Evolutionary conservation across 192 early-diverging fungal species (phyloP).

Genomic region (Haplosporangium gracile): DNA sequence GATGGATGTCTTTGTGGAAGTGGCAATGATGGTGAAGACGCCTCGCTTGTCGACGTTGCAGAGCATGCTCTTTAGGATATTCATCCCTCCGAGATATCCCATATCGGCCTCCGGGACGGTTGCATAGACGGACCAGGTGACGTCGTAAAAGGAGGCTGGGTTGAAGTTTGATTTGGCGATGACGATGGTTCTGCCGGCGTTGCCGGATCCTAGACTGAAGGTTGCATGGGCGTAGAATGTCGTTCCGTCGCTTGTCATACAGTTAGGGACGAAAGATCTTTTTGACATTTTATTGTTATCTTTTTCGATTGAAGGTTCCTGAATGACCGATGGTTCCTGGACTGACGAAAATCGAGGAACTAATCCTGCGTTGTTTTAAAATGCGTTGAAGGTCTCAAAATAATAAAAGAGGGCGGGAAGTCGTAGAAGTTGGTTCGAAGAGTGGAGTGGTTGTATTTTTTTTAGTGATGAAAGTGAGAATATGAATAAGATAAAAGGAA

Average conservation of each 20-base stretch:
- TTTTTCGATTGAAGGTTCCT: neutral
- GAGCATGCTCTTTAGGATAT: neutral
- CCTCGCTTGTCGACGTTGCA: slow-evolving; percentile 25
- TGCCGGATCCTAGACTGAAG: neutral
- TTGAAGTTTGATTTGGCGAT: slow-evolving; percentile 27
- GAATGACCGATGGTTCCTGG: neutral
- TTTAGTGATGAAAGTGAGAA: neutral
- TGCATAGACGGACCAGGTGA: slow-evolving; percentile 27
- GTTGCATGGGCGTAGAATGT: slow-evolving; percentile 16
- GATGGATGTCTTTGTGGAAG: neutral
- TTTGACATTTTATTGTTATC: neutral
- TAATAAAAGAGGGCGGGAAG: neutral
- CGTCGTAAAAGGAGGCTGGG: slow-evolving; percentile 10
- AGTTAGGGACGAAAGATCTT: neutral
- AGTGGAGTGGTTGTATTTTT: neutral
- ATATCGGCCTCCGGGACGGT: neutral
- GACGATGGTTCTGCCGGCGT: neutral
- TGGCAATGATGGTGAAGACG: slow-evolving; percentile 26
- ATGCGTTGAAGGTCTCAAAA: neutral
- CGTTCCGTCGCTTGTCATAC: slow-evolving; percentile 29
- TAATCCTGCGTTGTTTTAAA: neutral
- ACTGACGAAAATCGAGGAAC: neutral
- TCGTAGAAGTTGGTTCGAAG: too few species aligned
- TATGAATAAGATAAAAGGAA: neutral
- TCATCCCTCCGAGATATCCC: slow-evolving; percentile 12